Evolutionary conservation across 495 filamentous ascomycete species (phyloP), one percentile per base, ranked within the genome.

Genomic region (Neurospora sp.): DNA sequence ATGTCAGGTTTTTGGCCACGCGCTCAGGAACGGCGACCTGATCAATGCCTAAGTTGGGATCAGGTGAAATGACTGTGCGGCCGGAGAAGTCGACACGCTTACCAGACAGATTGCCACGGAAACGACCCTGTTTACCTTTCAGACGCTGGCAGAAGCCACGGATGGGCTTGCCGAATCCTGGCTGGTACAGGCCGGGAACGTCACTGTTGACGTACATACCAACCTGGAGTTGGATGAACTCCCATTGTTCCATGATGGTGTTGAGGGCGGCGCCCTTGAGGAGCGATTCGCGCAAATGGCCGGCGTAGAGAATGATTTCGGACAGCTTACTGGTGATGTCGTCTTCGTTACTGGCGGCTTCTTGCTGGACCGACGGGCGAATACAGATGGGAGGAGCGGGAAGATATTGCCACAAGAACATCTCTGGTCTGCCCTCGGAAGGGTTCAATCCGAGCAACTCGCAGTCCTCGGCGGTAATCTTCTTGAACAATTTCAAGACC

Each of bases 71-170:
- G 81, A 99, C 96, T 2, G 96, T 99, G 75, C 96, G 90, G 21
- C 94, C 96, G 31, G 96, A 98, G 82, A 98, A 99, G 79, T 99
- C 95, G 43, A 99, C 96, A 88, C 96, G 96, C 82, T 99, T 99
- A 79, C 96, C 96, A 0, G 94, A 97, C 72, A 99, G 79, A 77
- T 99, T 99, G 42, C 96, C 96, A 83, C 96, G 91, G 83, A 99
- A 99, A 73, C 96, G 92, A 69, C 96, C 96, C 81, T 97, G 94
- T 75, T 99, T 99, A 77, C 96, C 96, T 81, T 99, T 99, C 39
- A 99, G 83, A 34, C 96, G 88, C 82, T 98, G 96, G 74, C 94
- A 96, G 76, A 98, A 96, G 17, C 96, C 95, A 70, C 96, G 91
- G 77, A 94, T 95, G 0, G 91, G 87, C 79, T 94, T 95, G 75